A percentile compares a stretch with the other conserved stretches of the same genome.
These are phyloP conservation scores for Blastobotrys americana DNA, from an alignment of 805 yeast species.

Conservation along the genomic window DNA sequence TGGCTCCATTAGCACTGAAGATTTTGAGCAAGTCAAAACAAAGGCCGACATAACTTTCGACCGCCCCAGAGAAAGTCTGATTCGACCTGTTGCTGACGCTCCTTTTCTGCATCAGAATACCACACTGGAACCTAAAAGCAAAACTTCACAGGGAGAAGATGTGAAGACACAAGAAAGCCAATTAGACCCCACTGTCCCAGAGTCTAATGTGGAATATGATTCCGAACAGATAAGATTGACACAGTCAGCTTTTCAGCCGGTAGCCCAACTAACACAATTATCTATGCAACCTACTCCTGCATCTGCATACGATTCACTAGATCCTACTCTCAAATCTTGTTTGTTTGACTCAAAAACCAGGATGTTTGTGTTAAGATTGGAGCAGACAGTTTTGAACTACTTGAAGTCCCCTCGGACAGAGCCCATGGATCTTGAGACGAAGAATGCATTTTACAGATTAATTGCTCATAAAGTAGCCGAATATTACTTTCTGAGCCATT, in stretches of 20 bases:
- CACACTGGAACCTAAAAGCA: too few relatives aligned
- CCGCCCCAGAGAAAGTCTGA: neutral
- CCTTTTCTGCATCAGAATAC: too few relatives aligned
- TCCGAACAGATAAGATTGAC: too few relatives aligned
- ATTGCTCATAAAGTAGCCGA: slow-evolving; percentile 65
- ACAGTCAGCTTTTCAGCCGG: too few relatives aligned
- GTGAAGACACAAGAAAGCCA: too few relatives aligned
- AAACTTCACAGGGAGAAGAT: too few relatives aligned
- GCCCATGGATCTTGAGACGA: slow-evolving; percentile 42
- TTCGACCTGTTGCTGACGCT: too few relatives aligned
- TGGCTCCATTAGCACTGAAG: neutral
- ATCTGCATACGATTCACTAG: too few relatives aligned
- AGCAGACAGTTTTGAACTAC: slow-evolving; percentile 41
- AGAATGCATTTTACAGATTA: slow-evolving; percentile 63
- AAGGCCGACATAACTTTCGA: neutral
- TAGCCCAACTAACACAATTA: too few relatives aligned
- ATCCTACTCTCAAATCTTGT: slow-evolving; percentile 35
- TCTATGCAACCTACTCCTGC: too few relatives aligned
- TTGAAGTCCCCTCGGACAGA: slow-evolving; percentile 36
- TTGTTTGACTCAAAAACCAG: slow-evolving; percentile 42
- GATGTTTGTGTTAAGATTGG: slow-evolving; percentile 43
- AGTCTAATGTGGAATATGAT: too few relatives aligned
- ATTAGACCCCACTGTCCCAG: too few relatives aligned
- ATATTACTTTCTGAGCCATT: slow-evolving; percentile 56
- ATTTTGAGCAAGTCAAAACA: neutral